phyloP scores from a whole-genome alignment of 192 early-diverging fungal genomes.

The Coemansia sp. region DNA sequence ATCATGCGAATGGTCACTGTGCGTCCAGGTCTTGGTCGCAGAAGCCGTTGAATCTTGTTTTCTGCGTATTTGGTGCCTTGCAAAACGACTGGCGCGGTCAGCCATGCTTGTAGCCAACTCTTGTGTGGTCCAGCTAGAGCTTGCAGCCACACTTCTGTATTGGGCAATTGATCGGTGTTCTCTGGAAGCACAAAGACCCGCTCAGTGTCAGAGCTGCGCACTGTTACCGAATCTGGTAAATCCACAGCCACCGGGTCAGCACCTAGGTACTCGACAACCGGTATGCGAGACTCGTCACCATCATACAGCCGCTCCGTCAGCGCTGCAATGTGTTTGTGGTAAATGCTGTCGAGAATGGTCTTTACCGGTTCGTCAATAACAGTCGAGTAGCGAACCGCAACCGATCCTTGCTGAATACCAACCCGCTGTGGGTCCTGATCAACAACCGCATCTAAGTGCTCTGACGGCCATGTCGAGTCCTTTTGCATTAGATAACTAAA shows the following conservation, averaged over 20 bases:
- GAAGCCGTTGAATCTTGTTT: conserved; percentile 60
- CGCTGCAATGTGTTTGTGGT: conserved; percentile 72
- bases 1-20: background rate
- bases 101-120: conserved; percentile 82
- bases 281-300: conserved; percentile 60
- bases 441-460: conserved; percentile 80
- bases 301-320: conserved; percentile 74
- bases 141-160: conserved; percentile 62
- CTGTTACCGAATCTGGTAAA: conserved; percentile 6
- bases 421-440: conserved; percentile 82
- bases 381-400: conserved; percentile 72
- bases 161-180: conserved; percentile 7
- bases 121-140: conserved; percentile 64
- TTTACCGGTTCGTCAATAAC: conserved; percentile 81
- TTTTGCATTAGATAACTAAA: conserved; percentile 91
- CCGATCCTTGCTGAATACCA: conserved; percentile 86
- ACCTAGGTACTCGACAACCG: conserved; percentile 76
- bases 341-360: conserved; percentile 85
- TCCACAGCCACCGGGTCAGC: background rate
- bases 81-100: conserved; percentile 71
- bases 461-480: conserved; percentile 87
- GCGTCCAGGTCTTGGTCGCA: conserved; percentile 63
- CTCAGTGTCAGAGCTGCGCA: background rate
- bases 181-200: conserved; percentile 13
- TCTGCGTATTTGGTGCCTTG: conserved; percentile 62